A percentile compares a stretch with the other conserved stretches of the same genome.
Conservation (phyloP, 2,329 filamentous ascomycete genomes). For the Cadophora malorum region DNA sequence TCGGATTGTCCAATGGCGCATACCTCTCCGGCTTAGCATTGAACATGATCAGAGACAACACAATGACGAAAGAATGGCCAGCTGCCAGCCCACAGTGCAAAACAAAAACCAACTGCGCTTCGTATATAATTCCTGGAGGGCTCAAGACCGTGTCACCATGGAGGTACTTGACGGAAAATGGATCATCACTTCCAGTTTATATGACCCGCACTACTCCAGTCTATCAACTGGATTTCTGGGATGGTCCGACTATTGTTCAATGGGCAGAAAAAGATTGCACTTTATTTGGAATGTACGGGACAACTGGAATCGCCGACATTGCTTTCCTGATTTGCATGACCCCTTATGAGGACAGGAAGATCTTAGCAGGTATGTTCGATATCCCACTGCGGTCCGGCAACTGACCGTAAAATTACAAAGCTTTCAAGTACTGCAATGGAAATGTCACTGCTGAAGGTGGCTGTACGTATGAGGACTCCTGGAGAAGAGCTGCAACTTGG, state of each 20-base stretch:
- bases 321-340: conserved; percentile 8
- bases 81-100: not conserved
- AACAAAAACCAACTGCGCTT: not conserved
- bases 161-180: not conserved
- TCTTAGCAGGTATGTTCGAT: too few relatives aligned
- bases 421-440: not conserved
- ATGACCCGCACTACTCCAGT: not conserved
- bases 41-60: not conserved
- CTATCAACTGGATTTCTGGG: conserved; percentile 4
- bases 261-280: conserved; percentile 6
- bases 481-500: conserved; percentile 6
- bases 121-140: conserved; percentile 2
- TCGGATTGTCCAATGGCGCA: not conserved
- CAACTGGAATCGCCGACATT: not conserved
- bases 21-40: not conserved
- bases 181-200: not conserved
- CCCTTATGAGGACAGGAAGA: not conserved
- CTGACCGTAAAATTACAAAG: too few relatives aligned
- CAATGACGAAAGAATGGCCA: not conserved
- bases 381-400: too few relatives aligned
- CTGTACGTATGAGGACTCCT: not conserved
- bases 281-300: not conserved
- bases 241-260: not conserved
- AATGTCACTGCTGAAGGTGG: not conserved
- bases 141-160: not conserved